These are phyloP conservation scores for Triadica sebifera DNA, from an alignment of 345 rosid species.

Conservation along the genomic window DNA sequence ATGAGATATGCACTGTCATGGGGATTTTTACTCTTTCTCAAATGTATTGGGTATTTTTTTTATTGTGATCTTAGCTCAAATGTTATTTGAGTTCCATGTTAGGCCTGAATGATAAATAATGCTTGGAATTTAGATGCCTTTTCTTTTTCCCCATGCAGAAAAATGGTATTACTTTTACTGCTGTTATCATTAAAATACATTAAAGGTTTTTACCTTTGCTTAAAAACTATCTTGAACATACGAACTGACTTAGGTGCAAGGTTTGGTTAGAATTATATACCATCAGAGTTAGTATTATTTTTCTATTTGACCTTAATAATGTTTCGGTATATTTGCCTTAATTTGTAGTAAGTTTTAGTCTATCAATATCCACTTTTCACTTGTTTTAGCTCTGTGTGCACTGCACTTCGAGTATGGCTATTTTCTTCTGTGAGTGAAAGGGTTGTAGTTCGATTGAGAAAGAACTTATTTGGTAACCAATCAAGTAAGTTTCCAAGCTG, in stretches of 20 bases:
- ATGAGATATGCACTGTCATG: not conserved
- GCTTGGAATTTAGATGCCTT: no score
- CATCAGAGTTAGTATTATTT: not conserved
- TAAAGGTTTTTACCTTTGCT: not conserved
- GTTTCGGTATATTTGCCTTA: not conserved
- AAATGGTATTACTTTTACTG: not conserved
- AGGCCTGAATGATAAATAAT: no score
- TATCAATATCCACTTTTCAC: not conserved
- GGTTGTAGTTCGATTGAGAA: constrained; percentile 52
- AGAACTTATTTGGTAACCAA: constrained; percentile 37
- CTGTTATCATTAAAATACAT: not conserved
- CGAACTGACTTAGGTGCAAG: not conserved
- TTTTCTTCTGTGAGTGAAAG: constrained; percentile 49
- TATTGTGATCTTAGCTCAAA: not conserved
- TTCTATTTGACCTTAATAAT: not conserved
- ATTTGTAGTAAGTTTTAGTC: not conserved
- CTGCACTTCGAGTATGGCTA: constrained; percentile 51
- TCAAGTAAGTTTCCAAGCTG: constrained; percentile 34
- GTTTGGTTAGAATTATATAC: not conserved
- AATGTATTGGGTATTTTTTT: not conserved
- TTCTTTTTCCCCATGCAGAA: no score
- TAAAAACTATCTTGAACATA: not conserved
- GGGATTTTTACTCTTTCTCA: not conserved
- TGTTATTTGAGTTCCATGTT: not conserved
- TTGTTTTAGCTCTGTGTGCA: constrained; percentile 39